Evolutionary conservation across 2,329 filamentous ascomycete genomes (phyloP).

Genomic region (Fusarium palustre): DNA sequence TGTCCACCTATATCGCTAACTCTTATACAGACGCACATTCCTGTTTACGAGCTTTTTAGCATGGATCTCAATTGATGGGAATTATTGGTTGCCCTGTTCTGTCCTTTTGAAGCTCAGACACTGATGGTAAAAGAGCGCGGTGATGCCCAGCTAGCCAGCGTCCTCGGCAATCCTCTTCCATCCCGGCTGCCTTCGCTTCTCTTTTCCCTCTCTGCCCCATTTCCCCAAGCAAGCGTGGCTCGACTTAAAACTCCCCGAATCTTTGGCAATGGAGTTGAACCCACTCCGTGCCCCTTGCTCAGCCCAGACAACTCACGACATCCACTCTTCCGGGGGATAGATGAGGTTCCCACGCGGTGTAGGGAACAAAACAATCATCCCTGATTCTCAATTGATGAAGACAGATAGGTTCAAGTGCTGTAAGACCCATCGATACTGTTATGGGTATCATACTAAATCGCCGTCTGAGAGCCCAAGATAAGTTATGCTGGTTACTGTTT

Average conservation of each 20-base stretch:
- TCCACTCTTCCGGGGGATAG: slow-evolving; percentile 18
- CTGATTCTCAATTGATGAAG: neutral
- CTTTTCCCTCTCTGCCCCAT: slow-evolving; percentile 23
- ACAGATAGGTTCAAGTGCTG: neutral
- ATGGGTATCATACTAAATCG: neutral
- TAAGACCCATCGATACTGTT: neutral
- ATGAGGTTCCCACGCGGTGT: slow-evolving; percentile 3
- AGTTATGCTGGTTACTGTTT: neutral
- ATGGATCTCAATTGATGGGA: slow-evolving; percentile 5
- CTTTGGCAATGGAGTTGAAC: slow-evolving; percentile 4
- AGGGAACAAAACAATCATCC: neutral
- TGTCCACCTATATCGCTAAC: neutral
- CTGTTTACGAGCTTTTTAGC: neutral
- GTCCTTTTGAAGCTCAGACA: slow-evolving; percentile 3
- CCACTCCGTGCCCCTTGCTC: neutral
- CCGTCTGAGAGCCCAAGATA: neutral
- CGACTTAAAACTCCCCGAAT: slow-evolving; percentile 30
- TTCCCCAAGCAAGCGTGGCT: slow-evolving; percentile 19
- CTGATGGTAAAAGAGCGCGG: slow-evolving; percentile 2
- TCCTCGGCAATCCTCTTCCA: slow-evolving; percentile 26
- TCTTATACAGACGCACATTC: slow-evolving; percentile 1
- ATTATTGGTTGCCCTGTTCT: slow-evolving; percentile 12
- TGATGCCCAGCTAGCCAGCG: slow-evolving; percentile 19
- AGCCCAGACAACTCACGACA: slow-evolving; percentile 10
- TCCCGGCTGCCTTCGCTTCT: slow-evolving; percentile 5